Conservation (phyloP, 2,329 filamentous ascomycete species). For the Cladophialophora carrionii region DNA sequence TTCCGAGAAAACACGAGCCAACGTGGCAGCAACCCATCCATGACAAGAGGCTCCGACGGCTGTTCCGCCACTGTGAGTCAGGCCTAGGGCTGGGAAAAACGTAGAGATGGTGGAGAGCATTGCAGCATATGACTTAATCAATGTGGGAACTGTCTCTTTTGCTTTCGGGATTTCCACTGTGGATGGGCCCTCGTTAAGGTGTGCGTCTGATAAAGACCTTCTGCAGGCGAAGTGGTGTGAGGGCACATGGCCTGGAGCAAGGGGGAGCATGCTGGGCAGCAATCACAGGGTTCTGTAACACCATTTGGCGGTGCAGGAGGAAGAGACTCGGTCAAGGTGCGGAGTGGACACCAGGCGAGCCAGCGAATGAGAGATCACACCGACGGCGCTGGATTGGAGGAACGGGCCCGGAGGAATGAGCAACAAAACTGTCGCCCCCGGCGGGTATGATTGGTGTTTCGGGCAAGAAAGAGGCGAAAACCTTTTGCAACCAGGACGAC, state of each 20-base stretch:
- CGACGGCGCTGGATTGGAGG: neutral
- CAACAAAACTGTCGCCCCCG: neutral
- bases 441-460: neutral
- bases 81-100: neutral
- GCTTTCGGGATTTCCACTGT: neutral
- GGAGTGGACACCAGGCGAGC: conserved; percentile 3
- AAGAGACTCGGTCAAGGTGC: neutral
- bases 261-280: neutral
- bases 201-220: neutral
- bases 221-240: conserved; percentile 3
- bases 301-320: neutral
- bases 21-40: neutral
- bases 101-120: neutral
- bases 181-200: neutral
- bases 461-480: neutral
- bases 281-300: neutral
- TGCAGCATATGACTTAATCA: neutral
- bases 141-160: neutral
- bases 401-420: neutral
- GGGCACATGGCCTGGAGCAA: conserved; percentile 2
- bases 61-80: neutral
- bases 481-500: neutral
- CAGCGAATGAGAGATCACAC: neutral
- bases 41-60: neutral
- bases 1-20: neutral